A percentile compares a stretch with the other conserved stretches of the same genome.
phyloP scores from a whole-genome alignment of 306 rosid species.

The Betula pendula region DNA sequence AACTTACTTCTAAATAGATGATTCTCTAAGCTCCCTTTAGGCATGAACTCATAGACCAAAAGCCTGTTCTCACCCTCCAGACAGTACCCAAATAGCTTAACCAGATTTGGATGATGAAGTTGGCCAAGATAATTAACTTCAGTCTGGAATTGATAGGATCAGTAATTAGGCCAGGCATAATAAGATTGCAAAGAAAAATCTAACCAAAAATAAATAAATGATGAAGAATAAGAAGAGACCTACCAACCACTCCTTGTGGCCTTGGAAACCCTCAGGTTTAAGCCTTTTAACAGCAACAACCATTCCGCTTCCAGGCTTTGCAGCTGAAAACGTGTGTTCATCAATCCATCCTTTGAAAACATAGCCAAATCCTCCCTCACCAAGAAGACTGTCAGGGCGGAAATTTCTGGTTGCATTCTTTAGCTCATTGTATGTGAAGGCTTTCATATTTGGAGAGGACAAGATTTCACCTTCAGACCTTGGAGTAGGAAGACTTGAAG shows the following conservation, averaged over 20 bases:
- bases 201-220: neutral
- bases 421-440: constrained; percentile 76
- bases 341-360: constrained; percentile 98
- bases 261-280: constrained; percentile 86
- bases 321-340: constrained; percentile 50
- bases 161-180: constrained; percentile 19
- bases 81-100: constrained; percentile 90
- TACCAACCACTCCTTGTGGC: constrained; percentile 98
- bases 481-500: constrained; percentile 69
- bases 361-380: constrained; percentile 96
- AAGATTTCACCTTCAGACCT: constrained; percentile 89
- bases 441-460: constrained; percentile 68
- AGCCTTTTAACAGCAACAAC: constrained; percentile 95
- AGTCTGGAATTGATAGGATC: constrained; percentile 56
- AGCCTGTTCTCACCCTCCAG: constrained; percentile 82
- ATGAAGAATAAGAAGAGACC: constrained; percentile 23
- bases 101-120: constrained; percentile 84
- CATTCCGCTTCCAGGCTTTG: constrained; percentile 83
- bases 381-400: constrained; percentile 79
- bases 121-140: constrained; percentile 95
- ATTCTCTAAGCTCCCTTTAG: constrained; percentile 93
- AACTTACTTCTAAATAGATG: constrained; percentile 89
- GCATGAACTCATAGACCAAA: constrained; percentile 94
- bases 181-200: constrained; percentile 8
- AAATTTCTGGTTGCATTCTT: constrained; percentile 86